Evolutionary conservation across 2,329 filamentous ascomycete species (phyloP).

Genomic region (Magnaporthales sp.): DNA sequence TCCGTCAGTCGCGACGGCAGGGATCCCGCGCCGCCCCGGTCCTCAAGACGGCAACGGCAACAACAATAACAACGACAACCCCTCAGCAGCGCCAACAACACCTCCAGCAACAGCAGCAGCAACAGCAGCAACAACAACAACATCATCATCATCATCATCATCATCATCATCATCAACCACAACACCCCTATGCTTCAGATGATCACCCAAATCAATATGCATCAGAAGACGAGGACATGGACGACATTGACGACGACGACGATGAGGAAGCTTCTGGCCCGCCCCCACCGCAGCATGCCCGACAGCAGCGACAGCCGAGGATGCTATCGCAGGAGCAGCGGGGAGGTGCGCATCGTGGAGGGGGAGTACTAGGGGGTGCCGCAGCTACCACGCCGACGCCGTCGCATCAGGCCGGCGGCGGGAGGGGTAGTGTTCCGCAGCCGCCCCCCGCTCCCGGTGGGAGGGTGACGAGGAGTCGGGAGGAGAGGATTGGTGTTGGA

Average conservation of each 20-base stretch:
- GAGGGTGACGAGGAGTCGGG: slow-evolving; percentile 18
- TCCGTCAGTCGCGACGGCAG: slow-evolving; percentile 9
- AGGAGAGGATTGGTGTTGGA: slow-evolving; percentile 20
- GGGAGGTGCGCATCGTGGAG: background rate
- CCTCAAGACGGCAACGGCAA: slow-evolving; percentile 4
- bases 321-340: background rate
- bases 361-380: background rate
- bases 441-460: slow-evolving; percentile 15
- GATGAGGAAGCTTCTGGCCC: slow-evolving; percentile 2
- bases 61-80: background rate
- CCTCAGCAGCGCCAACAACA: background rate
- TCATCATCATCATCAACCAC: slow-evolving; percentile 2
- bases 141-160: slow-evolving; percentile 2
- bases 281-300: background rate
- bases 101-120: slow-evolving; percentile 1
- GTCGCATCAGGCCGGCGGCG: slow-evolving; percentile 2
- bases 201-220: background rate
- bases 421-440: background rate
- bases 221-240: slow-evolving; percentile 5
- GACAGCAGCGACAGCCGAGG: background rate
- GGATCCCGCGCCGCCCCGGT: slow-evolving; percentile 3
- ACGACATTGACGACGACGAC: slow-evolving; percentile 8
- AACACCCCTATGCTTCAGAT: slow-evolving; percentile 4
- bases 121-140: slow-evolving; percentile 3
- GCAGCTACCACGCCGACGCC: slow-evolving; percentile 3